Evolutionary conservation across 2,329 filamentous ascomycete species (phyloP), one percentile per base, ranked within the genome.

Genomic region (Botrytis galanthina): DNA sequence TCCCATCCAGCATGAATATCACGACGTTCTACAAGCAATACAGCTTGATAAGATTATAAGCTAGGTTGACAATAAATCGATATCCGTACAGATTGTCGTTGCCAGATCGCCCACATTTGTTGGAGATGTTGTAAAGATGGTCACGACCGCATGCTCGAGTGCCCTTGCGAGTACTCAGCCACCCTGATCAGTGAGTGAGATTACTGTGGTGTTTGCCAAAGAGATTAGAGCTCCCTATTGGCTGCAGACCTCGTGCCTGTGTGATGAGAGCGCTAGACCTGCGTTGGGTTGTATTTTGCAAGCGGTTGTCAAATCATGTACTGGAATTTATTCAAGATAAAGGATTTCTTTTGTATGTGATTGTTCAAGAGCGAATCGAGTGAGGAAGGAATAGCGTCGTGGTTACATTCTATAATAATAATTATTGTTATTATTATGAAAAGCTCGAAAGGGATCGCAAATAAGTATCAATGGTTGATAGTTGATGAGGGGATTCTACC

Each of bases 1-100:
- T 80, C 66, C 74, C 77, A 76, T 75, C 46, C 59, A 70, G 71
- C 59, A 59, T 32, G n/a, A 22, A 18, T 63, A 42, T 37, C 29
- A 57, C 22, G 20, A 69, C 35, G 18, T n/a, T 67, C 35, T 69
- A 42, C 26, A 42, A 48, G 26, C 14, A 69, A 29, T 68, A 26
- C 20, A 61, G 63, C 32, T 26, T 73, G 39, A 51, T 7, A 57
- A 4, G n/a, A 29, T 26, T 57, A 14, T 57, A 29, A 69, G 48
- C 66, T 57, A 44, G 66, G 44, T 20, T 20, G 46, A 44, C n/a
- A 42, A 69, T 20, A 42, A 26, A 32, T 42, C 22, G 32, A 37
- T 42, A 44, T 32, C 66, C 48, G 35, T 39, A 57, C 48, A 42
- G 22, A 32, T 39, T 57, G 29, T 68, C 66, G 39, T 69, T 32